phyloP scores from a whole-genome alignment of 495 filamentous ascomycete genomes.

The Ramalina intermedia region DNA sequence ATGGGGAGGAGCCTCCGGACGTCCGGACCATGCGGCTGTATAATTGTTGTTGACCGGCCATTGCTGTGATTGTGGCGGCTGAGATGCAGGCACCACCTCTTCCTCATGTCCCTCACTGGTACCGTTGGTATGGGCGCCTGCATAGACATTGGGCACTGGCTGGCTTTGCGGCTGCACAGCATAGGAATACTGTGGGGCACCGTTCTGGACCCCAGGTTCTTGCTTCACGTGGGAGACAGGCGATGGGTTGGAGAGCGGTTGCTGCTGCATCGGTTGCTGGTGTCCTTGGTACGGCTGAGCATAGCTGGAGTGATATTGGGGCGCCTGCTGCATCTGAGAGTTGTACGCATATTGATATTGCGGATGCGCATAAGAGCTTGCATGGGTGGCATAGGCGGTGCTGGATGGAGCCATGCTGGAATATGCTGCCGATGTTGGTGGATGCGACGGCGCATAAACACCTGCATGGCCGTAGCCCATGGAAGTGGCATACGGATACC shows the following conservation, averaged over 20 bases:
- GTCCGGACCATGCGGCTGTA: not conserved
- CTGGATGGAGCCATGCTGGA: not conserved
- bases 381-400: not conserved
- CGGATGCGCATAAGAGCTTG: not conserved
- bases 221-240: not conserved
- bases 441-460: constrained; percentile 10
- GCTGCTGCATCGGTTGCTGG: constrained; percentile 1
- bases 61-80: not conserved
- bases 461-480: constrained; percentile 1
- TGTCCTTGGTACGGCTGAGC: constrained; percentile 6
- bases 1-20: not conserved
- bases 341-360: not conserved
- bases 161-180: not conserved
- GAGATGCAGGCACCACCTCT: not conserved
- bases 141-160: not conserved
- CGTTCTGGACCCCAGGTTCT: not conserved
- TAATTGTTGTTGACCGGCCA: not conserved
- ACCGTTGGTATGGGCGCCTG: not conserved
- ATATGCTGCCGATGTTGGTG: not conserved
- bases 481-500: constrained; percentile 1
- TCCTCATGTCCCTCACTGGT: not conserved
- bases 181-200: not conserved
- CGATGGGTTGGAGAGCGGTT: not conserved
- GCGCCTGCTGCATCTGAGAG: not conserved
- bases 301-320: constrained; percentile 2